Conservation (phyloP, 1,284 basidiomycete genomes). For the Fistulinella cinereoalba region DNA sequence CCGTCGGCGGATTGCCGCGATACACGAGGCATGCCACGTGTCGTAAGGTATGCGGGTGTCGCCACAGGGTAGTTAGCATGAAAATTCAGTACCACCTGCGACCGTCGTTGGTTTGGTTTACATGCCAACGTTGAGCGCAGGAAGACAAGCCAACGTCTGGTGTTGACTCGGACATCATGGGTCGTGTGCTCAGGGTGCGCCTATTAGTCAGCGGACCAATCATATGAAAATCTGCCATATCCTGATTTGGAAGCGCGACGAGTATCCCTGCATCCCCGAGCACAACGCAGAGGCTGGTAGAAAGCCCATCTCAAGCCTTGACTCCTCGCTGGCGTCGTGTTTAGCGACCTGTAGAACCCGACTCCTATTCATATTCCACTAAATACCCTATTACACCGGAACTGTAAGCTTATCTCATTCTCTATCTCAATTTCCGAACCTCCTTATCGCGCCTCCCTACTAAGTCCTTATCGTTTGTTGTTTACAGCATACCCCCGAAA, state of each 20-base stretch:
- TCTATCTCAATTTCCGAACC: slow-evolving; percentile 25
- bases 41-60: not conserved
- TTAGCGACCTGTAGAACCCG: not conserved
- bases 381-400: slow-evolving; percentile 28
- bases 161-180: not conserved
- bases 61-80: no score
- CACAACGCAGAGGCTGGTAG: not conserved
- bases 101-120: not conserved
- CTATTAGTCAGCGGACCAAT: slow-evolving; percentile 33
- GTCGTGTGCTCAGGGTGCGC: slow-evolving; percentile 14
- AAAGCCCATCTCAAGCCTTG: not conserved
- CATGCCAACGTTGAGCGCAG: not conserved
- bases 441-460: slow-evolving; percentile 31
- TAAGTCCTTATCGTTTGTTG: slow-evolving; percentile 30
- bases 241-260: slow-evolving; percentile 17
- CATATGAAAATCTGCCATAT: slow-evolving; percentile 23
- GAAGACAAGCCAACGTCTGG: no score
- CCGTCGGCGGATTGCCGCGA: slow-evolving; percentile 18
- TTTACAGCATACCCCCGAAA: slow-evolving; percentile 37
- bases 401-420: slow-evolving; percentile 25
- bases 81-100: no score
- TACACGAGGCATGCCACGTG: slow-evolving; percentile 26
- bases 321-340: not conserved
- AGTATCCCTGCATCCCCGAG: slow-evolving; percentile 5
- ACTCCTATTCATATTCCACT: not conserved